Base-by-base conservation (phyloP, 352 stramenopile species). In the Globisporangium megalacanthum region DNA sequence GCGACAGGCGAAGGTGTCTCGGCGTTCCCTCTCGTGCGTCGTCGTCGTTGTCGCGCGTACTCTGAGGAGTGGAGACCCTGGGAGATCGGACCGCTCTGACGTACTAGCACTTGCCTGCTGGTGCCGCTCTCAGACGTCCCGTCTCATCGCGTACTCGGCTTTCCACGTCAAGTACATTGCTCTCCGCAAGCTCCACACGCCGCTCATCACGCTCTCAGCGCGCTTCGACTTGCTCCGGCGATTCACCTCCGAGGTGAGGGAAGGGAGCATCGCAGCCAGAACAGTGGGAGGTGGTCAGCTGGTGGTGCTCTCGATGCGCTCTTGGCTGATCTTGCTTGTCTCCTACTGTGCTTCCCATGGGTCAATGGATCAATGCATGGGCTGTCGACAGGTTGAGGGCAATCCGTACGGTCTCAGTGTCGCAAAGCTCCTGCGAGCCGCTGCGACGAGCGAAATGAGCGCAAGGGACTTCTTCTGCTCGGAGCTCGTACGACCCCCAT, bases 1-100 rank as follows among this genome's bases (percentile, higher is more conserved):
- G 79, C 76, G 15, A 89, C 79, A 8, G 75, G 79, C 5, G 79
- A 89, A 14, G 76, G 79, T 1, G 79, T 89, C n/a, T 79, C 73
- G 3, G 57, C 72, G 9, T 66, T 73, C 11, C 72, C 76, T 3
- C 63, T 89, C 36, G 78, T 88, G 49, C 25, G 62, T 49, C 36
- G 13, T 49, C 36, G 13, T 20, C 5, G 1, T 8, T 50, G 14
- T 36, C 35, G 35, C 35, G 35, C 6, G 35, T 39, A 2, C 35
- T 39, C 35, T 39, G 35, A 5, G 7, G 2, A 39, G 35, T 39
- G 35, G 35, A 13, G 35, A 39, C 10, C 2, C 8, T 25, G 22
- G 19, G n/a, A 14, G 42, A 7, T 46, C 31, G 19, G 22, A 25
- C 7, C 19, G 19, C 25, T 52, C 7, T 44, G 4, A 20, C 45